A percentile compares a stretch with the other conserved stretches of the same genome.
Evolutionary conservation across 2,329 filamentous ascomycete genomes (phyloP).

Genomic region (Penicillium aurantiogriseum): DNA sequence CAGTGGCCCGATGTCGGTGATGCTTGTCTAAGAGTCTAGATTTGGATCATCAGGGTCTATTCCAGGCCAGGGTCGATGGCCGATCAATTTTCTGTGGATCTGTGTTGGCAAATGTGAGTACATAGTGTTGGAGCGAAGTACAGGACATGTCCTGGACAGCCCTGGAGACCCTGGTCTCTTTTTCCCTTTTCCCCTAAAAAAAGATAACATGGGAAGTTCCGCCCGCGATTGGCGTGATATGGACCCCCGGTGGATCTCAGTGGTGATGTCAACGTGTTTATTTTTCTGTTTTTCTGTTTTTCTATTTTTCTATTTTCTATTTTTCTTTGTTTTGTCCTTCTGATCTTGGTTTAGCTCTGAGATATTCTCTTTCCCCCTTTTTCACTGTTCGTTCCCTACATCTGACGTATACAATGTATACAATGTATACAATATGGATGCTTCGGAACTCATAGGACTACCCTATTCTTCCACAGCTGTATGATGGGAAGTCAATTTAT

Average conservation of each 20-base stretch:
- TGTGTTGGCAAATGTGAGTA: not conserved
- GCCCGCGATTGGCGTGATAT: too few relatives aligned
- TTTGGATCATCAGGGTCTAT: not conserved
- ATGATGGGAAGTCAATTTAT: not conserved
- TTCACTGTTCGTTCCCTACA: not conserved
- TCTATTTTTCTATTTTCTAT: too few relatives aligned
- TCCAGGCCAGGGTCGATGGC: not conserved
- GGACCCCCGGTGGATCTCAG: too few relatives aligned
- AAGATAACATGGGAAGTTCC: too few relatives aligned
- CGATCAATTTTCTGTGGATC: not conserved
- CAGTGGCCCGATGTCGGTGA: not conserved
- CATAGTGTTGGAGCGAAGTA: not conserved
- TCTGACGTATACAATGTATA: not conserved
- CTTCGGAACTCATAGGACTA: conserved; percentile 2
- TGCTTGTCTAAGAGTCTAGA: not conserved
- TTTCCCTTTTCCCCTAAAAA: not conserved
- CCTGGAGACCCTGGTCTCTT: not conserved
- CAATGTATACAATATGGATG: not conserved
- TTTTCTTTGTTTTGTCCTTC: not conserved
- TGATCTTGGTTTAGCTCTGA: too few relatives aligned
- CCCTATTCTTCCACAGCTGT: not conserved
- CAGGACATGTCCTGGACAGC: not conserved
- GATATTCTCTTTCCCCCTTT: not conserved
- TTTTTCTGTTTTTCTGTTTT: too few relatives aligned
- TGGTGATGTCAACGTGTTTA: too few relatives aligned